Evolutionary conservation across 202 grass and related monocot genomes (phyloP), one percentile per base, ranked within the genome.

Genomic region (Panicum virgatum): DNA sequence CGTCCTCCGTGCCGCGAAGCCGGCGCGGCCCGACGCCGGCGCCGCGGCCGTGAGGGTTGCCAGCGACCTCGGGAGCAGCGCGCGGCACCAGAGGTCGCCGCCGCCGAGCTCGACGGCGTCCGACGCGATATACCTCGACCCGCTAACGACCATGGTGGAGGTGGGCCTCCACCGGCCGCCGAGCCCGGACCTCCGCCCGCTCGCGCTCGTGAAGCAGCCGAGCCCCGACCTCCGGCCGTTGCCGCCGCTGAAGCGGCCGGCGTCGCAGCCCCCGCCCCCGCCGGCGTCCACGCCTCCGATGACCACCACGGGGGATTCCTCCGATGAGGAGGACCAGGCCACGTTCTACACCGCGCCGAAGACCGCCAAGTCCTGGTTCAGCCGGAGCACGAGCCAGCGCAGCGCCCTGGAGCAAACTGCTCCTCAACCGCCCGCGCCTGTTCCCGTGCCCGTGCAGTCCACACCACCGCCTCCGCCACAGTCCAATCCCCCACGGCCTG

Each of bases 191-290:
- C 83, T 90, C 11, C 91, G 26, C 6, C 89, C 89, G 51, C 82
- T 94, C 45, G 76, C 86, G 23, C 72, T 82, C 9, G 76, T 82
- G 6, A 87, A 82, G 56, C 91, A 62, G 77, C 72, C 82, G 3
- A 91, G 85, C 73, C 91, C 87, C 0, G 89, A 91, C 70, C 85
- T 91, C 73, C 91, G 32, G 4, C 91, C 89, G 67, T 53, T 94
- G 53, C 82, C 94, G 19, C 83, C 85, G 52, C 88, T 90, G 25
- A 87, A 87, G 12, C 83, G 79, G 2, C 14, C 66, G 20, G 56
- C 69, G 16, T 4, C 43, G 3, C 88, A 69, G 15, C 45, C 78
- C 0, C 85, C 75, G 3, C 82, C 74, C 0, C 85, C 88, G 14
- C 80, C 78, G 63, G 46, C 18, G 61, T 47, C 62, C 2, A 82